Percentiles rank a stretch among this genome's conserved stretches.
Evolutionary conservation across 2,329 filamentous ascomycete genomes (phyloP).

Genomic region (Metarhizium humberi): DNA sequence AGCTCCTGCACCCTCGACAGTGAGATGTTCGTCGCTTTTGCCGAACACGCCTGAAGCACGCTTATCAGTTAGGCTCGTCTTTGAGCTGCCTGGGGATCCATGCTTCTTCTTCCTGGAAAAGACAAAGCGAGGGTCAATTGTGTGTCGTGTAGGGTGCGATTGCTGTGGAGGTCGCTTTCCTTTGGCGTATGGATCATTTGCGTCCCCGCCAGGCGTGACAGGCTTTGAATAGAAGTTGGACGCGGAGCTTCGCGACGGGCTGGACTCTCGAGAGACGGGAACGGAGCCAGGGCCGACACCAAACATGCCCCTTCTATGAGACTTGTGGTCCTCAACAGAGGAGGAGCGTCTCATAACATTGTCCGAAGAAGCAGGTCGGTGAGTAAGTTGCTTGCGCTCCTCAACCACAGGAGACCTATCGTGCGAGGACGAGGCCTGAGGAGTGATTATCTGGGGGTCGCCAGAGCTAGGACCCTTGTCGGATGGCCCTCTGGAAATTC

Average conservation of each 20-base stretch:
- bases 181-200: slow-evolving; percentile 80
- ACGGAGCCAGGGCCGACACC: slow-evolving; percentile 42
- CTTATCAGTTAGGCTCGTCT: slow-evolving; percentile 45
- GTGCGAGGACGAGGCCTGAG: slow-evolving; percentile 53
- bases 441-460: slow-evolving; percentile 49
- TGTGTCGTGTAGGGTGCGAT: slow-evolving; percentile 50
- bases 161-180: slow-evolving; percentile 64
- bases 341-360: slow-evolving; percentile 31
- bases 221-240: slow-evolving; percentile 61
- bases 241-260: slow-evolving; percentile 54
- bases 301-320: slow-evolving; percentile 48
- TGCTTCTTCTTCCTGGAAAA: slow-evolving; percentile 69
- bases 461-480: slow-evolving; percentile 28
- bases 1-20: slow-evolving; percentile 15
- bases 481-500: slow-evolving; percentile 21
- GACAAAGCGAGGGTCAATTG: slow-evolving; percentile 72
- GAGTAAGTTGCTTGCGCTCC: slow-evolving; percentile 28
- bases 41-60: slow-evolving; percentile 34
- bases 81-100: slow-evolving; percentile 44
- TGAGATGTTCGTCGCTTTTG: slow-evolving; percentile 23
- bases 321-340: slow-evolving; percentile 27
- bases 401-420: slow-evolving; percentile 36
- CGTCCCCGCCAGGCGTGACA: slow-evolving; percentile 69
- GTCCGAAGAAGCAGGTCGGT: slow-evolving; percentile 34
- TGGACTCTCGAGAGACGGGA: slow-evolving; percentile 51